phyloP scores from a whole-genome alignment of 2,329 filamentous ascomycete genomes.

The Talaromyces sp. region DNA sequence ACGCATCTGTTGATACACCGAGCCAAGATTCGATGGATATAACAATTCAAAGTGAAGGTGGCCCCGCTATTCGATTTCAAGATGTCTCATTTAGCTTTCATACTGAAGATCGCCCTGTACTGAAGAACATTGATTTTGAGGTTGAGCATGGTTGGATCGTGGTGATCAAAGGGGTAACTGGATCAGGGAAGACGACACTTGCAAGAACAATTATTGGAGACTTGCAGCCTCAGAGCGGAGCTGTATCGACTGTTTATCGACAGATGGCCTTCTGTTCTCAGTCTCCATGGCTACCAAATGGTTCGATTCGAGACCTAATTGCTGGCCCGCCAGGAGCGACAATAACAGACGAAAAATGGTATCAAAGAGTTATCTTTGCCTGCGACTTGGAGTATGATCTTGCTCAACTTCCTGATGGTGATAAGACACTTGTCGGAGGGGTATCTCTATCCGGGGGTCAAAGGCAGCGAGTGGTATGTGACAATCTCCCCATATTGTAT shows the following conservation, averaged over 20 bases:
- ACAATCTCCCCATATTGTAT: neutral
- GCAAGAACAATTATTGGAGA: neutral
- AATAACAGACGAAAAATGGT: constrained; percentile 3
- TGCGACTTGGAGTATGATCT: constrained; percentile 3
- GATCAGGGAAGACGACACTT: neutral
- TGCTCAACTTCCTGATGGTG: neutral
- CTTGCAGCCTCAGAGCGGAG: neutral
- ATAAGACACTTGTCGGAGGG: constrained; percentile 3
- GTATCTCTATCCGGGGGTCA: constrained; percentile 5
- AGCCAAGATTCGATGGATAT: neutral
- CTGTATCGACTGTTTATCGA: neutral
- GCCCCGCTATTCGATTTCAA: neutral
- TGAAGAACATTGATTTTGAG: neutral
- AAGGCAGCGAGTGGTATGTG: constrained; percentile 6
- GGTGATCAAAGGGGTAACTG: neutral
- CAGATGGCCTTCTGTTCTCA: constrained; percentile 1
- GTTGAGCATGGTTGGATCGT: neutral
- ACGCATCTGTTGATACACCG: neutral
- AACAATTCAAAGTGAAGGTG: neutral
- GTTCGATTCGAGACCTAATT: constrained; percentile 5
- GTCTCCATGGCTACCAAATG: constrained; percentile 6
- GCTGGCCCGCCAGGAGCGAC: neutral
- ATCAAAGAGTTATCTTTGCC: constrained; percentile 1
- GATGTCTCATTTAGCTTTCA: neutral
- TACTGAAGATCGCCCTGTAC: neutral